Evolutionary conservation across 306 rosid species (phyloP).

Genomic region (Castanospermum australe): DNA sequence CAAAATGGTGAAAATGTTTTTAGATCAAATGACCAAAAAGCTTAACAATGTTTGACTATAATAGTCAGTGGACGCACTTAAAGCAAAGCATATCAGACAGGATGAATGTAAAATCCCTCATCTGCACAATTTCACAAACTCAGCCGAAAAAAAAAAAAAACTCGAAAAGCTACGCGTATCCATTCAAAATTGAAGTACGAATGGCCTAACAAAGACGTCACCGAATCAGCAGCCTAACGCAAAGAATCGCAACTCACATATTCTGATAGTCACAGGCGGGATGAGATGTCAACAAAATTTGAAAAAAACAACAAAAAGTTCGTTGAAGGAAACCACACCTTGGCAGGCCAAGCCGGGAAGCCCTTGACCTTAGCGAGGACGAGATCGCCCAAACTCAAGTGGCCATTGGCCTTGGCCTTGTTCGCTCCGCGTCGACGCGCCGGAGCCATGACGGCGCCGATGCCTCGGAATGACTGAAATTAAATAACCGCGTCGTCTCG

Average conservation of each 20-base stretch:
- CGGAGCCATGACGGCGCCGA: constrained; percentile 62
- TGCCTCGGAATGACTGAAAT: constrained; percentile 24
- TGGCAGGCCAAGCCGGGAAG: constrained; percentile 88
- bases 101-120: constrained; percentile 17
- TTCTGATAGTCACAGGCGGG: too few relatives aligned
- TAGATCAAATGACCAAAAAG: not conserved
- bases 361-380: constrained; percentile 98
- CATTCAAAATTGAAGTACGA: not conserved
- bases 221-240: not conserved
- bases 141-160: not conserved
- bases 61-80: not conserved
- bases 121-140: not conserved
- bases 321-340: constrained; percentile 46
- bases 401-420: constrained; percentile 61
- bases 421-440: constrained; percentile 73
- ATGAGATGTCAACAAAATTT: constrained; percentile 19
- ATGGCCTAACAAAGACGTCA: constrained; percentile 5
- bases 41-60: not conserved
- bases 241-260: not conserved
- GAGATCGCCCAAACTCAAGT: constrained; percentile 84
- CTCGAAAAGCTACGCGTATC: not conserved
- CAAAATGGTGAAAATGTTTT: not conserved
- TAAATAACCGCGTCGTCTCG: not conserved
- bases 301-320: not conserved
- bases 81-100: not conserved